phyloP scores from a whole-genome alignment of 352 stramenopile species.

The Phytophthora citricola region DNA sequence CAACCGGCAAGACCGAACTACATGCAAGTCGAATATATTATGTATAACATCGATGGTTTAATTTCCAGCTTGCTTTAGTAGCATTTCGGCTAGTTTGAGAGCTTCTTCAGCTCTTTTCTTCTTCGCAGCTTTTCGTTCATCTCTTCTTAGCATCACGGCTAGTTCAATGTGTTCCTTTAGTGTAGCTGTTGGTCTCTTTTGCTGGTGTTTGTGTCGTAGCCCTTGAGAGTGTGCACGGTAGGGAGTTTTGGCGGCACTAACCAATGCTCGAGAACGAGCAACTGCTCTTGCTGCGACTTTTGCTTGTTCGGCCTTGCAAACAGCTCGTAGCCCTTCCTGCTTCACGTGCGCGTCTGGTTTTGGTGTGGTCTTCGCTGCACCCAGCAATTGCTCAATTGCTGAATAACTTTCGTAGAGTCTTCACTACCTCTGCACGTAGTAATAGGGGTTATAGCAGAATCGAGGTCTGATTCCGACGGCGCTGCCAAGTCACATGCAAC shows the following conservation, averaged over 20 bases:
- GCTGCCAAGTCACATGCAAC: too few relatives aligned
- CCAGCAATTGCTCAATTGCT: too few relatives aligned
- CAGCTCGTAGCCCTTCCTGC: background rate
- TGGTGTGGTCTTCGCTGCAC: too few relatives aligned
- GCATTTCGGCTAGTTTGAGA: background rate
- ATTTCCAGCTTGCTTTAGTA: background rate
- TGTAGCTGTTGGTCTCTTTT: background rate
- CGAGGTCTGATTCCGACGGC: too few relatives aligned
- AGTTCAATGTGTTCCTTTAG: background rate
- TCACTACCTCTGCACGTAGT: too few relatives aligned
- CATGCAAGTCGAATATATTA: too few relatives aligned
- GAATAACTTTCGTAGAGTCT: too few relatives aligned
- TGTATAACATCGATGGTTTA: too few relatives aligned
- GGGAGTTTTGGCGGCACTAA: background rate
- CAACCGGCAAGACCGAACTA: too few relatives aligned
- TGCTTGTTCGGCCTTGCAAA: background rate
- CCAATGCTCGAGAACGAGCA: background rate
- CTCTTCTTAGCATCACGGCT: slow-evolving; percentile 2
- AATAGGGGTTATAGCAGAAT: too few relatives aligned
- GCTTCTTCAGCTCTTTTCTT: background rate
- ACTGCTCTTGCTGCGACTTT: slow-evolving; percentile 1
- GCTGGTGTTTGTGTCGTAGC: too few relatives aligned
- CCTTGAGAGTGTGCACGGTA: too few relatives aligned
- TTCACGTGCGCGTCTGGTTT: background rate
- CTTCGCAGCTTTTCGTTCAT: background rate